Base-by-base conservation (phyloP, 78 protist species). In the Protostelium mycophagum region DNA sequence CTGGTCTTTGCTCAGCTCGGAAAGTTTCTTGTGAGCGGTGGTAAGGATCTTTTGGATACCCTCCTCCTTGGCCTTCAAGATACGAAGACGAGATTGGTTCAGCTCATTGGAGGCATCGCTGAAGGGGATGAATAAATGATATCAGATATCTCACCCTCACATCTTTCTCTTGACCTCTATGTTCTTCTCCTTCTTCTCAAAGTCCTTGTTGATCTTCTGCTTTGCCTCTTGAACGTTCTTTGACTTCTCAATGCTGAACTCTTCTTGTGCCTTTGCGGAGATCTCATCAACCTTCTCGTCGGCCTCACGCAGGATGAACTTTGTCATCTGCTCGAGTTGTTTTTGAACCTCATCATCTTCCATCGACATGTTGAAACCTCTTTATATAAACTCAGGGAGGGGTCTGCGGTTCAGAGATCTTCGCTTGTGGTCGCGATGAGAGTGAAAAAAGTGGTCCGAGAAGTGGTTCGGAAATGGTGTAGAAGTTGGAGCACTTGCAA, bases 261-360 rank as follows among this genome's bases (percentile, higher is more conserved):
- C 97, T 90, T 95, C 95, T 9, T 93, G 87, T 25, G 97, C 95
- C 93, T 95, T 91, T 83, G 92, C 36, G 83, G 86, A 87, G 84
- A 95, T 94, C 87, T 95, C 97, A 9, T 35, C 36, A 5, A 96
- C 97, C 91, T 95, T 95, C 87, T 95, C 97, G 73, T 88, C 87
- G 10, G 97, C 97, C 90, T 95, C 97, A 88, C 89, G 89, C 38
- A 90, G 91, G 91, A 95, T 95, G 95, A 95, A 95, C 87, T 90
- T 94, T 37, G 90, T 87, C 97, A 95, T 95, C 92, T 95, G 96
- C 5, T 84, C 86, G 29, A 93, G 51, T 83, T 88, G 93, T 16
- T 51, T 51, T 16, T 51, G 73, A 25, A 16, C 73, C 73, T 51
- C 73, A 51, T 51, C 73, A 16, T 51, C 73, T 51, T 51, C 73